Percentiles rank a stretch among this genome's conserved stretches.
These are phyloP conservation scores for Hygrophila difformis DNA, from an alignment of 257 asterid species.

Conservation along the genomic window DNA sequence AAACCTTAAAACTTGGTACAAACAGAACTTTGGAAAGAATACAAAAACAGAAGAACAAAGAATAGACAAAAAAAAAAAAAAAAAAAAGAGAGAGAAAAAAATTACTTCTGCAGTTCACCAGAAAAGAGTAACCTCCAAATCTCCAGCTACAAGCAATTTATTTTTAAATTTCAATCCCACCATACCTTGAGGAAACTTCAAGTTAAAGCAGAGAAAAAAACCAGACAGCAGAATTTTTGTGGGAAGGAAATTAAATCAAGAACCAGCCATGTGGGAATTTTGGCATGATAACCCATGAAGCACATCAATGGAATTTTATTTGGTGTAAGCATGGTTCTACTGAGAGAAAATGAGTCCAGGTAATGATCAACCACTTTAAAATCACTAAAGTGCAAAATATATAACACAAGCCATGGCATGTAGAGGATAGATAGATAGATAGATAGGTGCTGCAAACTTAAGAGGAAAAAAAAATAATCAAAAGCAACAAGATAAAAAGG, in stretches of 20 bases:
- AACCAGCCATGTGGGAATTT: background rate
- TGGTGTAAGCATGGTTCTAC: too few relatives aligned
- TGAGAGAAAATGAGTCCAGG: conserved; percentile 2
- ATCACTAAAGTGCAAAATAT: too few relatives aligned
- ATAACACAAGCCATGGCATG: too few relatives aligned
- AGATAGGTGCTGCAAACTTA: background rate
- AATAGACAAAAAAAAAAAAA: too few relatives aligned
- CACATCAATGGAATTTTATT: too few relatives aligned
- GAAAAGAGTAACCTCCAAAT: too few relatives aligned
- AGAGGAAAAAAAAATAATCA: background rate
- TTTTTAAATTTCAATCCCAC: background rate
- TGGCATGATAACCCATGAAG: too few relatives aligned
- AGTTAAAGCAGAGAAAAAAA: conserved; percentile 19
- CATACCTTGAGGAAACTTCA: background rate
- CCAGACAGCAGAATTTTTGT: background rate
- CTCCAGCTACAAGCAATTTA: too few relatives aligned
- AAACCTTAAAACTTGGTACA: conserved; percentile 4
- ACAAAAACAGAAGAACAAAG: too few relatives aligned
- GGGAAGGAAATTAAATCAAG: background rate
- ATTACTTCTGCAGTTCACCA: too few relatives aligned
- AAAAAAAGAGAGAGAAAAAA: too few relatives aligned
- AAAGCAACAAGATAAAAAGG: conserved; percentile 11
- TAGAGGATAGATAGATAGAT: too few relatives aligned
- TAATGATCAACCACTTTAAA: conserved; percentile 14
- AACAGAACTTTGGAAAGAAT: conserved; percentile 12